phyloP scores from a whole-genome alignment of 2,329 filamentous ascomycete genomes.

The Sporothrix curviconia region DNA sequence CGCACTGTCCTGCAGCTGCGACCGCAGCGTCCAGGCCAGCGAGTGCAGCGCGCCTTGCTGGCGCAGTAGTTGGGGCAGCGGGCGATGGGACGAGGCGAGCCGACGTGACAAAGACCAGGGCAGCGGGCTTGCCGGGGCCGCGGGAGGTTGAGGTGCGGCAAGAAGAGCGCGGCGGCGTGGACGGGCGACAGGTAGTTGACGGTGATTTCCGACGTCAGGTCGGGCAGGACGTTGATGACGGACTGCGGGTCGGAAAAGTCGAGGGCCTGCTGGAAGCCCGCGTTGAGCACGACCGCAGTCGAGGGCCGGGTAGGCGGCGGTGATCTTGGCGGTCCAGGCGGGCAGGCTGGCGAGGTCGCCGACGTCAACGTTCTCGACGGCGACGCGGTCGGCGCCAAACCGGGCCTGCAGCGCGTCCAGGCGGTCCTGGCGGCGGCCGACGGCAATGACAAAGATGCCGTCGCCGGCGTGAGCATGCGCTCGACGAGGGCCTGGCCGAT shows the following conservation, averaged over 20 bases:
- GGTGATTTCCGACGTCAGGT: constrained; percentile 24
- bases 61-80: constrained; percentile 45
- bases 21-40: constrained; percentile 24
- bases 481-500: constrained; percentile 44
- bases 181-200: constrained; percentile 21
- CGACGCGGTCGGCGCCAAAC: constrained; percentile 37
- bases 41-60: constrained; percentile 47
- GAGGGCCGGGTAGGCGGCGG: constrained; percentile 38
- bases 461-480: constrained; percentile 34
- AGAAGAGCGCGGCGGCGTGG: constrained; percentile 21
- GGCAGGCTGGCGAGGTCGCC: constrained; percentile 36
- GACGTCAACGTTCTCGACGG: constrained; percentile 40
- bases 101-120: constrained; percentile 22
- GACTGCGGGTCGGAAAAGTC: constrained; percentile 38
- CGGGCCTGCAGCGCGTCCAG: constrained; percentile 41
- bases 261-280: constrained; percentile 45
- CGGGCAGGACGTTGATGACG: constrained; percentile 29
- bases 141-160: constrained; percentile 30
- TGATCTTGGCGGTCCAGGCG: constrained; percentile 35
- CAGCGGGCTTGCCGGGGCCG: constrained; percentile 21
- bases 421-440: constrained; percentile 44
- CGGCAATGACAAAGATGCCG: constrained; percentile 44
- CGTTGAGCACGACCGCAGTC: constrained; percentile 53
- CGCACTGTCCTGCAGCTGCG: constrained; percentile 24
- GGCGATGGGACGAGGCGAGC: constrained; percentile 42